These are phyloP conservation scores for Vitis rupestris DNA, from an alignment of 164 flowering plant genomes.

Conservation along the genomic window DNA sequence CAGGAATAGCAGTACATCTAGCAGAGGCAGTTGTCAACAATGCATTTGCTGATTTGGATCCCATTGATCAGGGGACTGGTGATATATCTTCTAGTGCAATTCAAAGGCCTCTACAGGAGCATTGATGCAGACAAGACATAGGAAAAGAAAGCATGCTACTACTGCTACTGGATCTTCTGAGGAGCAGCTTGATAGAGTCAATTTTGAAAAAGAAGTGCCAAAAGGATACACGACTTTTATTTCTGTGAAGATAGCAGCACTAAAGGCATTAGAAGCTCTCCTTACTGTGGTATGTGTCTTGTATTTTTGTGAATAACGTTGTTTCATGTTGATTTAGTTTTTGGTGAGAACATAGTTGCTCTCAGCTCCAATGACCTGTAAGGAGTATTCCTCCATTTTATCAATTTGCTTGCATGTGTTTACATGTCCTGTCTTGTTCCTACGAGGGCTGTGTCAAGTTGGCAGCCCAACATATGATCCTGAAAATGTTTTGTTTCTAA, in stretches of 20 bases:
- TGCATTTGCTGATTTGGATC: conserved; percentile 53
- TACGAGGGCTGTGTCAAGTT: too few species aligned
- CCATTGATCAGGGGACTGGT: conserved; percentile 16
- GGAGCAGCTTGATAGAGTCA: conserved; percentile 30
- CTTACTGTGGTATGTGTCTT: conserved; percentile 64
- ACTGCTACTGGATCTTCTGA: conserved; percentile 19
- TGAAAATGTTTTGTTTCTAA: too few species aligned
- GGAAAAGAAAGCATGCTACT: conserved; percentile 65
- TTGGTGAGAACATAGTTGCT: background rate
- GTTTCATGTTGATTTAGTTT: too few species aligned
- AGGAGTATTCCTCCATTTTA: too few species aligned
- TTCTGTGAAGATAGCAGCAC: conserved; percentile 76
- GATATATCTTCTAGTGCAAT: conserved; percentile 10
- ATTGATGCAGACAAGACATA: conserved; percentile 24
- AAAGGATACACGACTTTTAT: conserved; percentile 29
- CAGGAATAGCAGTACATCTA: conserved; percentile 67
- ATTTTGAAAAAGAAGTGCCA: conserved; percentile 25
- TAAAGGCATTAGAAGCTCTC: conserved; percentile 78
- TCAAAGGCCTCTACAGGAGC: conserved; percentile 26
- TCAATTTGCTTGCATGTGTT: too few species aligned
- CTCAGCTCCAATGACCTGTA: background rate
- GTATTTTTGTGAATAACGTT: background rate
- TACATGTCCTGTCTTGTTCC: too few species aligned
- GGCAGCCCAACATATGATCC: too few species aligned
- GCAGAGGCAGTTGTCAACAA: conserved; percentile 53